Percentiles rank a stretch among this genome's conserved stretches.
These are phyloP conservation scores for Colletotrichum trifolii DNA, from an alignment of 2,329 filamentous ascomycete species.

Conservation along the genomic window DNA sequence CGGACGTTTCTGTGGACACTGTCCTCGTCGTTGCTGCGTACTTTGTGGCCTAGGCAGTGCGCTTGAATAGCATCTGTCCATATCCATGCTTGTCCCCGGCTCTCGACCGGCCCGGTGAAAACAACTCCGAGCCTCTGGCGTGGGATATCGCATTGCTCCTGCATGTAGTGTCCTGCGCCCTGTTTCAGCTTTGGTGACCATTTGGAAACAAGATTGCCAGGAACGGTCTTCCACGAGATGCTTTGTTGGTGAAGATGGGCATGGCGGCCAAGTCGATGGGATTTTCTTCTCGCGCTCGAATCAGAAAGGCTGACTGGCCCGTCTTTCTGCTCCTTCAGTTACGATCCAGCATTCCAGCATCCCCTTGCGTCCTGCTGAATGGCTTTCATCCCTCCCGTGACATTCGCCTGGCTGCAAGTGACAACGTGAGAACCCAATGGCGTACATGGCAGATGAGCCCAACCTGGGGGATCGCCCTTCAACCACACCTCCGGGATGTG, in stretches of 20 bases:
- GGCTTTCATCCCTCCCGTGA: slow-evolving; percentile 12
- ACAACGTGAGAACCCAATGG: slow-evolving; percentile 18
- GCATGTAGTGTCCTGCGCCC: no score
- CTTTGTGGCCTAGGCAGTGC: no score
- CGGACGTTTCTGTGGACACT: no score
- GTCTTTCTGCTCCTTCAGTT: neutral
- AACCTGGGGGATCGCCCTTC: slow-evolving; percentile 36
- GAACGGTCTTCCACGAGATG: no score
- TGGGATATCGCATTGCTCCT: no score
- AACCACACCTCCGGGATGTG: slow-evolving; percentile 35
- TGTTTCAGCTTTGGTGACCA: neutral
- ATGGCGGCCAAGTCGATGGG: neutral
- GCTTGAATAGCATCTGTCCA: no score
- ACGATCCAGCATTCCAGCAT: neutral
- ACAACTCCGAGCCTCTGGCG: no score
- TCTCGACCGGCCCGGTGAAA: no score
- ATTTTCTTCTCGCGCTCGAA: slow-evolving; percentile 3
- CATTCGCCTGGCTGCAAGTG: slow-evolving; percentile 9
- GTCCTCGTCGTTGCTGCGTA: no score
- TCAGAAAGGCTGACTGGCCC: neutral
- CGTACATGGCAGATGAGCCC: slow-evolving; percentile 1
- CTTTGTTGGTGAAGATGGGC: neutral
- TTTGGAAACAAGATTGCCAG: neutral
- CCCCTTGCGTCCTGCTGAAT: slow-evolving; percentile 21
- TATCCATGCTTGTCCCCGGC: no score